Evolutionary conservation across 495 filamentous ascomycete species (phyloP).

Genomic region (Lichina pygmaea): DNA sequence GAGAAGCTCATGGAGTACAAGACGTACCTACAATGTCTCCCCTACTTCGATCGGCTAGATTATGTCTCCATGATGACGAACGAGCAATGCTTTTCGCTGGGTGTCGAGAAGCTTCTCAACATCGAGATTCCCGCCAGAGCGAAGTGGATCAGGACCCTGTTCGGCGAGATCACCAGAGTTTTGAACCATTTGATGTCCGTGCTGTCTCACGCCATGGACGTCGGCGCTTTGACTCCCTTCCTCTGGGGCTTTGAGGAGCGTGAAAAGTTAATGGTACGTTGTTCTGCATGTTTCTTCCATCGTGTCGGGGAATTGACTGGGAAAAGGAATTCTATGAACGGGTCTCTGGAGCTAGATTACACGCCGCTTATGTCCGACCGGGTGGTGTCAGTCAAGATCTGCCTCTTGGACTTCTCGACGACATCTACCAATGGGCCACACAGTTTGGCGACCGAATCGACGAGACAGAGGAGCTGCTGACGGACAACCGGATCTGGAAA

Average conservation of each 20-base stretch:
- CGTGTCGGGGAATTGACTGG: not conserved
- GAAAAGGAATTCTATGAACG: slow-evolving; percentile 95
- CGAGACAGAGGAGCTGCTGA: slow-evolving; percentile 94
- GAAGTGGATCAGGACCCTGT: slow-evolving; percentile 91
- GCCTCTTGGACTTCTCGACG: slow-evolving; percentile 81
- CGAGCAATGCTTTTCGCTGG: slow-evolving; percentile 88
- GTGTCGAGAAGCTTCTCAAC: slow-evolving; percentile 94
- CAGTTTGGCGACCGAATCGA: slow-evolving; percentile 99
- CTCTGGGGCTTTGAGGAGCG: slow-evolving; percentile 99
- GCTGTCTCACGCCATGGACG: slow-evolving; percentile 96
- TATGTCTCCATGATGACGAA: slow-evolving; percentile 99
- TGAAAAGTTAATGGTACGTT: slow-evolving; percentile 89
- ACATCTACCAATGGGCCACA: slow-evolving; percentile 99
- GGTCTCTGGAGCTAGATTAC: slow-evolving; percentile 90
- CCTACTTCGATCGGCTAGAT: slow-evolving; percentile 96
- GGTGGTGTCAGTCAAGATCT: slow-evolving; percentile 93
- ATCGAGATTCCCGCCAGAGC: slow-evolving; percentile 86
- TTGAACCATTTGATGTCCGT: slow-evolving; percentile 98
- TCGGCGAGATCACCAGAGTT: slow-evolving; percentile 84
- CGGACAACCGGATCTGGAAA: slow-evolving; percentile 98
- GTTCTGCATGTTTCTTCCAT: no score
- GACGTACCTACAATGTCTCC: slow-evolving; percentile 92
- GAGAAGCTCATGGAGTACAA: slow-evolving; percentile 99
- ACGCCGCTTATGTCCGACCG: slow-evolving; percentile 93
- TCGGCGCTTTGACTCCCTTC: slow-evolving; percentile 94